Conservation (phyloP, 441 rosid genomes). For the Macaranga tanarius region DNA sequence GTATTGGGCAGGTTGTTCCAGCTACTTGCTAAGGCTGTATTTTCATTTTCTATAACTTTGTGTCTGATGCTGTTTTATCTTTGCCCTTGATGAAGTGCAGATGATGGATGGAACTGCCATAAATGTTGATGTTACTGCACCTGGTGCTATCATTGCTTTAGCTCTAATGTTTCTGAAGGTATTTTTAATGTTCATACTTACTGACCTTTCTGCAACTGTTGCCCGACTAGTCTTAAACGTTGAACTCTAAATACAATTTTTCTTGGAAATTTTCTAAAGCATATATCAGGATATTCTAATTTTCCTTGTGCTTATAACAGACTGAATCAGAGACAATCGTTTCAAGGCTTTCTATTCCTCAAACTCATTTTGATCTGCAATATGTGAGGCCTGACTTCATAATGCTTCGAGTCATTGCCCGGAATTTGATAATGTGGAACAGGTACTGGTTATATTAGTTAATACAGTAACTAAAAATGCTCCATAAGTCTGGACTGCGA, state of each 20-base stretch:
- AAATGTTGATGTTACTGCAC: slow-evolving; percentile 95
- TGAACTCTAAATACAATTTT: background rate
- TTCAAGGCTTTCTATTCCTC: slow-evolving; percentile 83
- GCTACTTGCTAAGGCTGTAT: slow-evolving; percentile 20
- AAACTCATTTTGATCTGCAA: slow-evolving; percentile 77
- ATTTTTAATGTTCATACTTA: slow-evolving; percentile 16
- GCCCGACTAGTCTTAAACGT: background rate
- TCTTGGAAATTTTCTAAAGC: background rate
- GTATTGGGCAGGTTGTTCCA: slow-evolving; percentile 70
- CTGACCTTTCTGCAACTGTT: slow-evolving; percentile 18
- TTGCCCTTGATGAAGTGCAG: slow-evolving; percentile 38
- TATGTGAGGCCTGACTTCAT: slow-evolving; percentile 97
- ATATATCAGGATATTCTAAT: slow-evolving; percentile 14
- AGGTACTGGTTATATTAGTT: slow-evolving; percentile 47
- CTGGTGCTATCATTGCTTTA: slow-evolving; percentile 93
- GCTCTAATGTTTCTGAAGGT: slow-evolving; percentile 94
- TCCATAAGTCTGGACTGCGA: slow-evolving; percentile 18
- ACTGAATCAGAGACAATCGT: slow-evolving; percentile 79
- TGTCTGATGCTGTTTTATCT: slow-evolving; percentile 10
- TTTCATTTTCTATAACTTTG: background rate
- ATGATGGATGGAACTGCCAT: slow-evolving; percentile 77
- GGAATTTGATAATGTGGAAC: slow-evolving; percentile 95
- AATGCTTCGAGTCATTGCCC: slow-evolving; percentile 98
- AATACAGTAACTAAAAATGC: slow-evolving; percentile 18
- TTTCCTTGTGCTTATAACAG: slow-evolving; percentile 45